Conservation (phyloP, 225 moss, liverwort and hornwort genomes). For the Marchantia paleacea region DNA sequence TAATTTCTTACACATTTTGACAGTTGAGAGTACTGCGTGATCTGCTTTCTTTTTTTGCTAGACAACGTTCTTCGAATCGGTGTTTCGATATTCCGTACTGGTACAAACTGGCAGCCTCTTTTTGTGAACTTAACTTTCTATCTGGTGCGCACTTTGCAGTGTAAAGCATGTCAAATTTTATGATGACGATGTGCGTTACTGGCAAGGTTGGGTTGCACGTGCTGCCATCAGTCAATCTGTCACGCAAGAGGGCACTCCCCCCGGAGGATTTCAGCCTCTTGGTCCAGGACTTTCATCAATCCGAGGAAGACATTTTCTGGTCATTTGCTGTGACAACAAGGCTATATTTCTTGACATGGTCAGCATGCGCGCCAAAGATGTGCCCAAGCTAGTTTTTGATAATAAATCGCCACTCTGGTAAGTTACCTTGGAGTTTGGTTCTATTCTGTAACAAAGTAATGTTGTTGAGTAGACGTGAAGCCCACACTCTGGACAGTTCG, state of each 20-base stretch:
- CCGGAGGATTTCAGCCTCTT: conserved; percentile 49
- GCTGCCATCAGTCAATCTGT: conserved; percentile 79
- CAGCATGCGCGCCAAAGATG: conserved; percentile 97
- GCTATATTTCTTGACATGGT: conserved; percentile 95
- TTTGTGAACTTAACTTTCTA: background rate
- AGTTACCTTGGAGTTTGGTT: background rate
- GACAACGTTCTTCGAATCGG: background rate
- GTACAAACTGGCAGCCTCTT: background rate
- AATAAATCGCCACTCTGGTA: conserved; percentile 97
- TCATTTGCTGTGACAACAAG: conserved; percentile 97
- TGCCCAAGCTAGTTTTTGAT: conserved; percentile 87
- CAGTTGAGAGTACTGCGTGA: background rate
- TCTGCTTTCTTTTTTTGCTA: background rate
- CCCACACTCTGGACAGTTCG: background rate
- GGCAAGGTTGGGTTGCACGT: conserved; percentile 96
- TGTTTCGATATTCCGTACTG: background rate
- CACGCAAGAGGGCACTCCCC: conserved; percentile 52
- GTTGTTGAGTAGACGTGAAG: background rate
- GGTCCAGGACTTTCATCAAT: conserved; percentile 86
- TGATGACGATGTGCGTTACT: conserved; percentile 97
- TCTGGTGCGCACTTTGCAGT: conserved; percentile 42
- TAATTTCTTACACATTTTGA: background rate
- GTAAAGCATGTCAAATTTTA: conserved; percentile 98
- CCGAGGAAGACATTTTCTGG: conserved; percentile 91
- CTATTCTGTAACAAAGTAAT: background rate